These are phyloP conservation scores for Elsinoe perseae DNA, from an alignment of 2,329 filamentous ascomycete genomes.

Conservation along the genomic window DNA sequence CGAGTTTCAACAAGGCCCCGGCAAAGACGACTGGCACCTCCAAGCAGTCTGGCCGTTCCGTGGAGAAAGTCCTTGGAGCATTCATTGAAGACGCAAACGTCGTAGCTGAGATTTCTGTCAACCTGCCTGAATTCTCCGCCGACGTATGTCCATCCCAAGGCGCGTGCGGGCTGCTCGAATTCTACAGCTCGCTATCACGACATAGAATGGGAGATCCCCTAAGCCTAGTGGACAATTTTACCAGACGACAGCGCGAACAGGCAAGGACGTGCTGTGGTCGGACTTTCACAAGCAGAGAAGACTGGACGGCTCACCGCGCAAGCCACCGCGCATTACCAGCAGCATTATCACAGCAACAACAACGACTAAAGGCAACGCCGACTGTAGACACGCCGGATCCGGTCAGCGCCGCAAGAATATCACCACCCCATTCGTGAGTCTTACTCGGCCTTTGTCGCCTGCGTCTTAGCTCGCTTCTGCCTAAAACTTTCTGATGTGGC, in stretches of 20 bases:
- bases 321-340: not conserved
- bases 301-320: not conserved
- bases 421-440: not conserved
- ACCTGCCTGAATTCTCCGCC: not conserved
- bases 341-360: not conserved
- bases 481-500: conserved; percentile 38
- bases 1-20: not conserved
- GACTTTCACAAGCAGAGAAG: not conserved
- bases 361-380: not conserved
- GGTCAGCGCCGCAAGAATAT: not conserved
- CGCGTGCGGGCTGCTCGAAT: not conserved
- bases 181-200: not conserved
- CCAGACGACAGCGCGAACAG: not conserved
- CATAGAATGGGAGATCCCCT: not conserved
- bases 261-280: not conserved
- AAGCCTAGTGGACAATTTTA: not conserved
- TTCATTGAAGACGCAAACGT: not conserved
- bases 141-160: not conserved
- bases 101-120: not conserved
- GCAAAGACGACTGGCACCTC: not conserved
- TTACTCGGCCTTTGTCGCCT: not conserved
- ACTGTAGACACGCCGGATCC: not conserved
- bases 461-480: conserved; percentile 37
- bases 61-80: not conserved
- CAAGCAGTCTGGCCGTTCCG: not conserved